Conservation (phyloP, 2,329 filamentous ascomycete genomes). For the Fusarium sp. region DNA sequence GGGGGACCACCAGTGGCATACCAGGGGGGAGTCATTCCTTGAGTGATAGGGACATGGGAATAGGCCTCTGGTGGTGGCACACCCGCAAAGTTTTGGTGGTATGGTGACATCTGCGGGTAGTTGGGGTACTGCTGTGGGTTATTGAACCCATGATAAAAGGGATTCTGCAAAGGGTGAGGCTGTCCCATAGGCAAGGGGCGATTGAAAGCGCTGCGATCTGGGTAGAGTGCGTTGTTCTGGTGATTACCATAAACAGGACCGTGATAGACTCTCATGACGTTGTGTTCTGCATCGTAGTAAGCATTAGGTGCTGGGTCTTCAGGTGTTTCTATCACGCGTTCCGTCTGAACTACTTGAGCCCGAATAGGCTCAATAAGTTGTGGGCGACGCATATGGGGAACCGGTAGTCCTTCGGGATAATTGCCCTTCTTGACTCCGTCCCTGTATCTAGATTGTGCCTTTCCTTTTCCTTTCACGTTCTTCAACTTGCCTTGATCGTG, state of each 20-base stretch:
- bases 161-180: constrained; percentile 60
- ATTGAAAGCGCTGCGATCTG: constrained; percentile 52
- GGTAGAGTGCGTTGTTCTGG: constrained; percentile 60
- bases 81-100: constrained; percentile 21
- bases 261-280: constrained; percentile 69
- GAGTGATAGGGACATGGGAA: constrained; percentile 50
- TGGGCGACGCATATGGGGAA: constrained; percentile 54
- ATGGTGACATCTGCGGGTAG: constrained; percentile 39
- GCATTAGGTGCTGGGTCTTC: constrained; percentile 71
- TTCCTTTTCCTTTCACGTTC: constrained; percentile 24
- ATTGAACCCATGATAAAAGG: constrained; percentile 58
- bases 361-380: constrained; percentile 63
- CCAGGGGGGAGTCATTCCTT: constrained; percentile 49
- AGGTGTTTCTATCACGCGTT: constrained; percentile 66
- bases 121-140: constrained; percentile 40
- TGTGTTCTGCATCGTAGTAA: constrained; percentile 67
- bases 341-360: constrained; percentile 66
- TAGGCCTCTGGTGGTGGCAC: constrained; percentile 36
- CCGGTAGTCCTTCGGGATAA: constrained; percentile 50
- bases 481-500: constrained; percentile 41
- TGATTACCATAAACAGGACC: constrained; percentile 68
- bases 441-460: constrained; percentile 30
- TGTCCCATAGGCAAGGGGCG: constrained; percentile 58
- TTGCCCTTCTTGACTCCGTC: constrained; percentile 41
- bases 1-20: constrained; percentile 41